Percentiles rank a stretch among this genome's conserved stretches.
These are phyloP conservation scores for Microstegium vimineum DNA, from an alignment of 176 grass and related monocot species.

Conservation along the genomic window DNA sequence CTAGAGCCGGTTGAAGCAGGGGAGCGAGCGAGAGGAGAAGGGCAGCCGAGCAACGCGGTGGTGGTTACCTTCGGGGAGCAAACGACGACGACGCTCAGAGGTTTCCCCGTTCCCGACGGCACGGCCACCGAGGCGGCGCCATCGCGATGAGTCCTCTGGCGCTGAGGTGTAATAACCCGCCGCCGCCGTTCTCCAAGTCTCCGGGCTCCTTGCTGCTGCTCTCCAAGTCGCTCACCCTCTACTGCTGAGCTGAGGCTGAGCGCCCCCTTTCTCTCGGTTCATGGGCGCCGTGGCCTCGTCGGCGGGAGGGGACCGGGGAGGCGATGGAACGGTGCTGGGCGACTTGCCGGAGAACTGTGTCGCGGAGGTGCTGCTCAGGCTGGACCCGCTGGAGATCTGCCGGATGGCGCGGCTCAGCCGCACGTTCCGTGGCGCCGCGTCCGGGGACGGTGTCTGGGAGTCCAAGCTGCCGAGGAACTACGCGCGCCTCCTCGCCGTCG, in stretches of 20 bases:
- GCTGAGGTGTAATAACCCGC: conserved; percentile 38
- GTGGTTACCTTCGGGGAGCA: neutral
- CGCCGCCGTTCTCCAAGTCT: conserved; percentile 44
- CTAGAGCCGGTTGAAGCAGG: too few species aligned
- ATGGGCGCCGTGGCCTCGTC: conserved; percentile 71
- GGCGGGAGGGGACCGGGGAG: neutral
- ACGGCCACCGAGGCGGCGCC: conserved; percentile 18
- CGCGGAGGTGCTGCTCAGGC: conserved; percentile 84
- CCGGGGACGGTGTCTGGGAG: conserved; percentile 75
- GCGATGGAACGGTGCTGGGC: conserved; percentile 40
- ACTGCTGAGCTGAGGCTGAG: conserved; percentile 34
- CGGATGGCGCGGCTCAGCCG: conserved; percentile 67
- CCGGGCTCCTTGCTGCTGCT: conserved; percentile 71
- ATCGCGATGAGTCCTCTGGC: conserved; percentile 36
- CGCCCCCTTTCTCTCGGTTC: neutral
- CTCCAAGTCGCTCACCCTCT: conserved; percentile 85
- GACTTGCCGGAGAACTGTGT: conserved; percentile 84
- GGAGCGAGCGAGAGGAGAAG: too few species aligned
- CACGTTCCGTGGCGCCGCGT: conserved; percentile 68
- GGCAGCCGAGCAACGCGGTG: neutral
- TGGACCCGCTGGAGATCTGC: conserved; percentile 80
- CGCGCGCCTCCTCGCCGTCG: conserved; percentile 48
- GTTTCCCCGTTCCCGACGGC: conserved; percentile 8
- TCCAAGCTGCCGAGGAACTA: conserved; percentile 90
- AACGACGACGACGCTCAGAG: neutral